Evolutionary conservation across 2,329 filamentous ascomycete species (phyloP), one percentile per base, ranked within the genome.

Genomic region (Fusarium sp.): DNA sequence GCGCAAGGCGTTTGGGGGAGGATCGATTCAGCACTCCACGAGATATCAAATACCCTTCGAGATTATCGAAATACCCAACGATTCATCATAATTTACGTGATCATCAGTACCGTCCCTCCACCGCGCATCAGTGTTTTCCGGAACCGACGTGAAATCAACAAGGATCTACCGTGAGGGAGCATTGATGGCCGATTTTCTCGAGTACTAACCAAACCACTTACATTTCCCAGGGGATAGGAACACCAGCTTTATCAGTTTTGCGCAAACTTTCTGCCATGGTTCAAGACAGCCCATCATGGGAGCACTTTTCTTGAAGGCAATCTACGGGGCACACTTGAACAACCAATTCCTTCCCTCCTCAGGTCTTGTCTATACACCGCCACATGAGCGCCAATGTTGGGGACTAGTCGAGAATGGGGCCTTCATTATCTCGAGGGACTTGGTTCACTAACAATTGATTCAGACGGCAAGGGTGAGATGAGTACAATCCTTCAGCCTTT

Each of bases 31-130:
- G 16, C 18, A 27, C 20, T 18, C 37, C 2, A n/a, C 50, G 16
- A 64, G 35, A 54, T 37, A 57, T 39, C 41, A 64, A 50, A 58
- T 64, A 64, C 62, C 48, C 62, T 64, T 64, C 43, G 35, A 52
- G 33, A 43, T 43, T 33, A 56, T 41, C 48, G 48, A 56, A 63
- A 33, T 24, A 64, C 48, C 35, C 61, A 33, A 64, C 27, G 14
- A 43, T 64, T 57, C 61, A 41, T 22, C 33, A 35, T 45, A 4
- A 33, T 56, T 35, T 18, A 27, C 29, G 18, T 24, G 16, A 50
- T 52, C 29, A 20, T 27, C 27, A 54, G 4, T 20, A 5, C 48
- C 27, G 11, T 14, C 27, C 18, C 48, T 43, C 20, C 3, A 18
- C 33, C 59, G 24, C 31, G 8, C 14, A 16, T 27, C 11, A 7